phyloP scores from a whole-genome alignment of 768 basidiomycete species.

The Pulveroboletus ravenelii region DNA sequence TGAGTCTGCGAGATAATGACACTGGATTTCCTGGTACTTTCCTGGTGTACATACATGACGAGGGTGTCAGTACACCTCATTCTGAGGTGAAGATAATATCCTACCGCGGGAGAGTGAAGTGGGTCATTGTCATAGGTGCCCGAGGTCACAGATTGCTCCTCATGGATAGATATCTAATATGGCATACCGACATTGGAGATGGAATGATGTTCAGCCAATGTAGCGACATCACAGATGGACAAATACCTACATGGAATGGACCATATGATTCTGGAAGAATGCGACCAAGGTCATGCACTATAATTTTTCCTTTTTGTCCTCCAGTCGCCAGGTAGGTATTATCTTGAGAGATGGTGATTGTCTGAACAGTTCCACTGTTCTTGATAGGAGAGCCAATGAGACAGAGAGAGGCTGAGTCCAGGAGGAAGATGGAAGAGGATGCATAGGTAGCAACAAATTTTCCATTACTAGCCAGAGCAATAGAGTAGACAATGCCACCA shows the following conservation, averaged over 20 bases:
- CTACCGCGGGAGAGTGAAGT: too few relatives aligned
- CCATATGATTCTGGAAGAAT: background rate
- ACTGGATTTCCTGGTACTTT: too few relatives aligned
- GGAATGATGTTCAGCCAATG: too few relatives aligned
- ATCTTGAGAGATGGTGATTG: background rate
- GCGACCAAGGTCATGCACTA: background rate
- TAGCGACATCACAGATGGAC: background rate
- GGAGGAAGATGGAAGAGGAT: background rate
- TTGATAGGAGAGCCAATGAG: background rate
- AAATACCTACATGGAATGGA: background rate
- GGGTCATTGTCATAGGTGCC: background rate
- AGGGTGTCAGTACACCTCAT: too few relatives aligned
- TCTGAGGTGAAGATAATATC: too few relatives aligned
- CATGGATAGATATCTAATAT: background rate
- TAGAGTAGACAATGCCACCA: background rate
- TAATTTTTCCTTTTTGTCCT: background rate
- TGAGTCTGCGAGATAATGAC: too few relatives aligned
- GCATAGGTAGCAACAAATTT: background rate
- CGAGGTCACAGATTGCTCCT: background rate
- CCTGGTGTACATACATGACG: too few relatives aligned
- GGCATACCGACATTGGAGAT: too few relatives aligned
- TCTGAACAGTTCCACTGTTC: background rate
- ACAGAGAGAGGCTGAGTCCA: background rate
- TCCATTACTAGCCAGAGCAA: background rate
- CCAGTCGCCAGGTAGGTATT: background rate